Evolutionary conservation across 1,139 yeast genomes (phyloP).

Genomic region (Geotrichum bryndzae): DNA sequence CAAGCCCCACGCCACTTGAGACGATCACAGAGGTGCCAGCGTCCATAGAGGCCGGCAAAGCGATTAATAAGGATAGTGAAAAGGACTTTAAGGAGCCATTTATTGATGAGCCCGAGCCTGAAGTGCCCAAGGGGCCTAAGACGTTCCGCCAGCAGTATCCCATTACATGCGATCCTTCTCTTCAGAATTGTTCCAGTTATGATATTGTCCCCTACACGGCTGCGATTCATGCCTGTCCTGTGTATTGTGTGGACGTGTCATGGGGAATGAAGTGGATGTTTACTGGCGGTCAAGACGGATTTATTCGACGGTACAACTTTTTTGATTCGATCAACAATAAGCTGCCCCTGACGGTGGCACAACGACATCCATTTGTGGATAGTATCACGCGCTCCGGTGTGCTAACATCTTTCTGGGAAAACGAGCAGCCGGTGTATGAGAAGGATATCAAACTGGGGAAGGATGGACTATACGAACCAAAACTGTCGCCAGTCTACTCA

Average conservation of each 20-base stretch:
- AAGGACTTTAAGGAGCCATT: constrained; percentile 4
- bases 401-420: constrained; percentile 85
- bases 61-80: constrained; percentile 9
- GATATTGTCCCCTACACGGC: constrained; percentile 42
- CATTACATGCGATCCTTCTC: constrained; percentile 19
- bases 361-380: constrained; percentile 82
- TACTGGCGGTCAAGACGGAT: constrained; percentile 97
- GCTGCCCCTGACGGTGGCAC: constrained; percentile 83
- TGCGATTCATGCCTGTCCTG: constrained; percentile 38
- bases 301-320: constrained; percentile 82
- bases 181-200: constrained; percentile 26
- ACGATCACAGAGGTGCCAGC: neutral
- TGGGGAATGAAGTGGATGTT: constrained; percentile 82
- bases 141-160: constrained; percentile 25
- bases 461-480: constrained; percentile 36
- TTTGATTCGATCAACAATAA: constrained; percentile 85
- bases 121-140: neutral
- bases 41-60: neutral
- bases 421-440: constrained; percentile 69
- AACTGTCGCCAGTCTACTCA: constrained; percentile 77
- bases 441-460: constrained; percentile 43
- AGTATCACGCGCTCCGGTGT: constrained; percentile 55
- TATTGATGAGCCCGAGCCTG: neutral
- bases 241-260: constrained; percentile 73
- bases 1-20: neutral